Conservation (phyloP, 305 asterid species). For the Salvia sclarea region DNA sequence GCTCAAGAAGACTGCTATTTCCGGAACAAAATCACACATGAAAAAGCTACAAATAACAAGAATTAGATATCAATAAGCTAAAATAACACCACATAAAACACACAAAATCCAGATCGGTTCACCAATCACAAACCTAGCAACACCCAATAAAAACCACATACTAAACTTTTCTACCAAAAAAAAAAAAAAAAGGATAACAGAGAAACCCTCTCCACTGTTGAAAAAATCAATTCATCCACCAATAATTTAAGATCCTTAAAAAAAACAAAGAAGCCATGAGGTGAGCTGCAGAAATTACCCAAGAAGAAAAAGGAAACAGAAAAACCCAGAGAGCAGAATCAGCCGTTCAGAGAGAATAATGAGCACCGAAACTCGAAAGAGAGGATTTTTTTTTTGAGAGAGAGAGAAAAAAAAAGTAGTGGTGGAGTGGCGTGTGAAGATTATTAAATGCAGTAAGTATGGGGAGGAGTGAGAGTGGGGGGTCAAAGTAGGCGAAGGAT, state of each 20-base stretch:
- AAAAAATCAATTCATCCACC: not conserved
- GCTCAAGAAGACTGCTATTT: not conserved
- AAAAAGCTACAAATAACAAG: not conserved
- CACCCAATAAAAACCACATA: too few species aligned
- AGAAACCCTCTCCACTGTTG: not conserved
- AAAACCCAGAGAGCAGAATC: slow-evolving; percentile 9
- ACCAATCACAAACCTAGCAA: not conserved
- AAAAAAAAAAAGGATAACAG: too few species aligned
- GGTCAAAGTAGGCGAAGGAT: slow-evolving; percentile 54
- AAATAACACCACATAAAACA: not conserved
- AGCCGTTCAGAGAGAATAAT: slow-evolving; percentile 7
- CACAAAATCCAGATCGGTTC: not conserved
- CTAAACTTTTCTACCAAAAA: not conserved
- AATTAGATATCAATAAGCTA: not conserved
- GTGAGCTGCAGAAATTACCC: slow-evolving; percentile 29
- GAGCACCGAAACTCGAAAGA: slow-evolving; percentile 17
- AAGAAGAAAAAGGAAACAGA: slow-evolving; percentile 18
- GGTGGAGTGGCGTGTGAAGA: slow-evolving; percentile 31
- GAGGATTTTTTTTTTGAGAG: not conserved
- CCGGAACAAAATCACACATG: not conserved
- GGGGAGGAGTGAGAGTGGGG: slow-evolving; percentile 34
- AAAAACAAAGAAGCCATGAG: not conserved
- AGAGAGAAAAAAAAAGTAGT: slow-evolving; percentile 18
- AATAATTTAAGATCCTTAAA: not conserved
- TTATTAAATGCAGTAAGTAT: slow-evolving; percentile 31